Conservation (phyloP, 352 stramenopile genomes). For the Pythium inflatum region DNA sequence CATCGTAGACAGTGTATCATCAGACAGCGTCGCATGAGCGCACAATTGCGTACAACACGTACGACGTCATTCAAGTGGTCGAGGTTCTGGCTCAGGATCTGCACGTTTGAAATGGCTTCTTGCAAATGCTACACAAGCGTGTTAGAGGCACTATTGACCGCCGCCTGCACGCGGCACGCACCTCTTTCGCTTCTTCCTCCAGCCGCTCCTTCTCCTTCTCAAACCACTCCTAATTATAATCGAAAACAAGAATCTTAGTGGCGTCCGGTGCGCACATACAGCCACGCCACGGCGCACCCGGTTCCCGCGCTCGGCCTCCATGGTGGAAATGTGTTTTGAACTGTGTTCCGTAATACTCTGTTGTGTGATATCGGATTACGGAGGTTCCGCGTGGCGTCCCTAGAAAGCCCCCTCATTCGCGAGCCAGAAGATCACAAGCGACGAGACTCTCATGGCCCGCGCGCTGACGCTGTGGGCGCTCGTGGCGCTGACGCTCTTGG, state of each 20-base stretch:
- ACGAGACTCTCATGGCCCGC: too few relatives aligned
- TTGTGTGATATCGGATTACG: constrained; percentile 11
- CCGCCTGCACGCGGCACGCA: too few relatives aligned
- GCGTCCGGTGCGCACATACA: too few relatives aligned
- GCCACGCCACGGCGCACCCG: constrained; percentile 9
- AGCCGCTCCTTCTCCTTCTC: constrained; percentile 66
- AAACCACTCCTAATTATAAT: constrained; percentile 70
- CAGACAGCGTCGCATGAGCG: too few relatives aligned
- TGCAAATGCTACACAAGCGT: constrained; percentile 65
- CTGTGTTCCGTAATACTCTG: constrained; percentile 1
- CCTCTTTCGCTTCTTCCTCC: constrained; percentile 76
- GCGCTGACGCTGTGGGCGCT: neutral
- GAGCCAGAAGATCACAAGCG: neutral
- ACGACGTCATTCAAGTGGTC: constrained; percentile 85
- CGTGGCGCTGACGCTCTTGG: constrained; percentile 36
- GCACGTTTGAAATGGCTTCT: constrained; percentile 78
- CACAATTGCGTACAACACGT: too few relatives aligned
- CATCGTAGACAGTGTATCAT: too few relatives aligned
- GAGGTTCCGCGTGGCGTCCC: constrained; percentile 20
- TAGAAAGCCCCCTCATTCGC: neutral
- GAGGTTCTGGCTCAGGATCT: constrained; percentile 82
- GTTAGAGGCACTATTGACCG: too few relatives aligned
- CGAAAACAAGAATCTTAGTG: too few relatives aligned
- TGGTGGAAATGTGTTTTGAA: neutral
- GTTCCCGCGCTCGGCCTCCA: constrained; percentile 26